phyloP scores from a whole-genome alignment of 768 basidiomycete genomes.

The Kwoniella bestiolae region DNA sequence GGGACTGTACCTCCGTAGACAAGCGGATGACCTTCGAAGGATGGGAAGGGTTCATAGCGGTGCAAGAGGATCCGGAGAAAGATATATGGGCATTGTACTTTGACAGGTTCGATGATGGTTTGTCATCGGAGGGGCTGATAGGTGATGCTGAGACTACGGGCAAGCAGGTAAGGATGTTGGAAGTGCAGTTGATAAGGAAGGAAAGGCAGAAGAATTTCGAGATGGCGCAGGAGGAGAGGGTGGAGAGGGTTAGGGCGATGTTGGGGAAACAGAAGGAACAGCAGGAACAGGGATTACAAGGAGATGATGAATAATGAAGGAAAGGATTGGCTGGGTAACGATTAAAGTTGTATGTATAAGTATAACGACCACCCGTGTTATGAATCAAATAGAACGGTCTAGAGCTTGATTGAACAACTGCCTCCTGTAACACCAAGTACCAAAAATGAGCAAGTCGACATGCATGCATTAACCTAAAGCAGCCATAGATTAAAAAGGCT shows the following conservation, averaged over 20 bases:
- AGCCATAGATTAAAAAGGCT: no score
- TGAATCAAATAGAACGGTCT: no score
- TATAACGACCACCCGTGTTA: no score
- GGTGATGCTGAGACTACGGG: constrained; percentile 17
- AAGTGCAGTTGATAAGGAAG: constrained; percentile 13
- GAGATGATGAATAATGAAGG: not conserved
- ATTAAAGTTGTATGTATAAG: not conserved
- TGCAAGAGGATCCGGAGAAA: constrained; percentile 14
- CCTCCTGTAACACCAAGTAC: no score
- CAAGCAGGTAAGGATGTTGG: constrained; percentile 18
- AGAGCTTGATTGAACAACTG: no score
- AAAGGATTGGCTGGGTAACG: not conserved
- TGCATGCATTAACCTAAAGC: no score
- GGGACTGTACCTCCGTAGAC: constrained; percentile 21
- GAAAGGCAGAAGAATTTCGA: constrained; percentile 13
- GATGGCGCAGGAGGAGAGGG: constrained; percentile 14
- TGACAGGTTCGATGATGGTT: constrained; percentile 21
- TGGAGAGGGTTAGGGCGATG: constrained; percentile 14
- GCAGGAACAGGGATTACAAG: constrained; percentile 7
- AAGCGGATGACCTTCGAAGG: constrained; percentile 22
- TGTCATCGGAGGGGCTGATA: constrained; percentile 10
- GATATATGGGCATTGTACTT: constrained; percentile 27
- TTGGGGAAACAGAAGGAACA: constrained; percentile 15
- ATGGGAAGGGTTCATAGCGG: constrained; percentile 25
- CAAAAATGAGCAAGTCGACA: no score